phyloP scores from a whole-genome alignment of 805 yeast species.

The Metschnikowia noctiluminum region DNA sequence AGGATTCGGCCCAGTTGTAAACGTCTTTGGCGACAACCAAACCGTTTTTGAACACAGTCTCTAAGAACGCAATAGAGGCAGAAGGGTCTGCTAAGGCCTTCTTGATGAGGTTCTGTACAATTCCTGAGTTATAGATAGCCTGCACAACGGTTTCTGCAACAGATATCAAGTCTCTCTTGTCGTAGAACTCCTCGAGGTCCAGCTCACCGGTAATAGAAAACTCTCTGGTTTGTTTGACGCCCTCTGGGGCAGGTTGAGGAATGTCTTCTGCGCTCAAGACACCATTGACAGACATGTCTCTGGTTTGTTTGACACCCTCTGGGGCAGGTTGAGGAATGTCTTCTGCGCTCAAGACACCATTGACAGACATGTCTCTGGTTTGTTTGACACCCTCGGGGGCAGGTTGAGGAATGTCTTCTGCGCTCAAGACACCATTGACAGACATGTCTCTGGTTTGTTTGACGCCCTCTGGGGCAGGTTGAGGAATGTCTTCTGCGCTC shows the following conservation, averaged over 20 bases:
- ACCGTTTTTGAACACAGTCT: conserved; percentile 33
- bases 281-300: neutral
- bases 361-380: neutral
- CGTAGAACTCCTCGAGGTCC: conserved; percentile 25
- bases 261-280: too few relatives aligned
- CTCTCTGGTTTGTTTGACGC: neutral
- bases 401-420: conserved; percentile 17
- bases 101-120: conserved; percentile 28
- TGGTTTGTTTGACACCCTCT: neutral
- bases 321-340: too few relatives aligned
- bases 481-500: too few relatives aligned
- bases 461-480: too few relatives aligned
- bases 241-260: too few relatives aligned
- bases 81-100: conserved; percentile 38
- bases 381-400: neutral
- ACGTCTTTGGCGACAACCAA: conserved; percentile 32
- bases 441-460: conserved; percentile 5
- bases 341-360: too few relatives aligned
- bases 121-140: conserved; percentile 34
- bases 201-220: conserved; percentile 16
- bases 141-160: conserved; percentile 27
- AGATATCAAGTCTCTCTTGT: conserved; percentile 34
- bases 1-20: conserved; percentile 35
- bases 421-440: conserved; percentile 12
- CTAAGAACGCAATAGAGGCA: conserved; percentile 30